A percentile compares a stretch with the other conserved stretches of the same genome.
These are phyloP conservation scores for Rhododendron simsii DNA, from an alignment of 148 eudicot species.

Conservation along the genomic window DNA sequence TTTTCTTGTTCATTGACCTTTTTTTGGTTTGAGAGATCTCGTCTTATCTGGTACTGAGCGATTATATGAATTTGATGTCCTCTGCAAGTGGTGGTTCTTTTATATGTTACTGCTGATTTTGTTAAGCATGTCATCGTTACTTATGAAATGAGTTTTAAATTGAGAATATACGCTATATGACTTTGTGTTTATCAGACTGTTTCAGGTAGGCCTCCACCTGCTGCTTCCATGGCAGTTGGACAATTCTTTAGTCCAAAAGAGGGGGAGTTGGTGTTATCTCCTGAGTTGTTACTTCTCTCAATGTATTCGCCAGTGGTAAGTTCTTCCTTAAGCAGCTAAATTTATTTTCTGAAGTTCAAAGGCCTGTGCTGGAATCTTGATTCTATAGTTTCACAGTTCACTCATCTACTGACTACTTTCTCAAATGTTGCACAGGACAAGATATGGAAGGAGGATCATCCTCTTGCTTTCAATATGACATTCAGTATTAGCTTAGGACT, in stretches of 20 bases:
- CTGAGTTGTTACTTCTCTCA: slow-evolving; percentile 52
- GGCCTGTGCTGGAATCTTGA: neutral
- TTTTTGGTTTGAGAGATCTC: neutral
- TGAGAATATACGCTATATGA: slow-evolving; percentile 5
- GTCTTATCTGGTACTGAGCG: neutral
- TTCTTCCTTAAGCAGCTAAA: slow-evolving; percentile 7
- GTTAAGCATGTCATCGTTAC: neutral
- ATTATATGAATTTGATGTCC: neutral
- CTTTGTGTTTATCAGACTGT: slow-evolving; percentile 50
- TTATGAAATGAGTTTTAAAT: neutral
- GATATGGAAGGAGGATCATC: slow-evolving; percentile 78
- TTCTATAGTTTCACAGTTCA: slow-evolving; percentile 11
- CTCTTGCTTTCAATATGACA: slow-evolving; percentile 70
- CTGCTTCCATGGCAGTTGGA: slow-evolving; percentile 97
- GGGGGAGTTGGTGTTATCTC: slow-evolving; percentile 47
- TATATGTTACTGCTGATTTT: slow-evolving; percentile 7
- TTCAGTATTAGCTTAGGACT: slow-evolving; percentile 84
- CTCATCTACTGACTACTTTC: slow-evolving; percentile 7
- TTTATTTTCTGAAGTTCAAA: neutral
- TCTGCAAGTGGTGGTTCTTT: neutral
- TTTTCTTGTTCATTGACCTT: neutral
- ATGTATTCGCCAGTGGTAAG: slow-evolving; percentile 52
- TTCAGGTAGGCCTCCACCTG: slow-evolving; percentile 98
- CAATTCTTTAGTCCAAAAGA: slow-evolving; percentile 76
- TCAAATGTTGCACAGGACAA: slow-evolving; percentile 50